Evolutionary conservation across 2,329 filamentous ascomycete species (phyloP), one percentile per base, ranked within the genome.

Genomic region (Colletotrichum endophyticum): DNA sequence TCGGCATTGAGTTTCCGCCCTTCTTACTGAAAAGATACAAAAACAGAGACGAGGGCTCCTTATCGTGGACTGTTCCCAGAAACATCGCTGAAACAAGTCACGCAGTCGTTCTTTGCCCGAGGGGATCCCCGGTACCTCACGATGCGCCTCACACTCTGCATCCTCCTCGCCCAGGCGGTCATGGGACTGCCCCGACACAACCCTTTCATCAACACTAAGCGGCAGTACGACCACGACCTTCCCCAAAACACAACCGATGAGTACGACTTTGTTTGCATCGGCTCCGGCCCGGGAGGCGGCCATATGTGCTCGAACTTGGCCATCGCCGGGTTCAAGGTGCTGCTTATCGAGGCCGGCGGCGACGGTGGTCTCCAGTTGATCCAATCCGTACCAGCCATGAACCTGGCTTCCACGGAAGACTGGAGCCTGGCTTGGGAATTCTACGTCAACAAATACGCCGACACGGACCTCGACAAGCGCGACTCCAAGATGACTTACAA

Each of bases 231-330:
- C 56, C 56, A 59, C 56, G 15, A 59, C 15, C 27, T 59, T 11
- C 56, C 56, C 5, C 22, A 13, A 25, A 59, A 59, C 25, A 19
- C 25, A 7, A 59, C 56, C 56, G 8, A 59, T 28, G 25, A 59
- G 9, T 92, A 92, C 78, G 91, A 92, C 77, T 92, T 91, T 82
- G 85, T 92, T 16, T 85, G 92, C 19, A 87, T 92, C 34, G 91
- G 91, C 9, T 90, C 88, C 19, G 90, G 90, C 5, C 85, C 90
- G 3, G 90, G 90, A 61, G 90, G 90, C 67, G 89, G 87, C 39
- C 89, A 90, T 6, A 81, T 91, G 4, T 89, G 90, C 9, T 87
- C 88, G 56, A 87, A 90, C 66, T 87, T 92, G 56, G 91, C 91
- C 12, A 84, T 88, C n/a, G 89, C 89, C 7, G 90, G 91, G 57